Conservation (phyloP, 1,284 basidiomycete species). For the Trichosporon ovoides region DNA sequence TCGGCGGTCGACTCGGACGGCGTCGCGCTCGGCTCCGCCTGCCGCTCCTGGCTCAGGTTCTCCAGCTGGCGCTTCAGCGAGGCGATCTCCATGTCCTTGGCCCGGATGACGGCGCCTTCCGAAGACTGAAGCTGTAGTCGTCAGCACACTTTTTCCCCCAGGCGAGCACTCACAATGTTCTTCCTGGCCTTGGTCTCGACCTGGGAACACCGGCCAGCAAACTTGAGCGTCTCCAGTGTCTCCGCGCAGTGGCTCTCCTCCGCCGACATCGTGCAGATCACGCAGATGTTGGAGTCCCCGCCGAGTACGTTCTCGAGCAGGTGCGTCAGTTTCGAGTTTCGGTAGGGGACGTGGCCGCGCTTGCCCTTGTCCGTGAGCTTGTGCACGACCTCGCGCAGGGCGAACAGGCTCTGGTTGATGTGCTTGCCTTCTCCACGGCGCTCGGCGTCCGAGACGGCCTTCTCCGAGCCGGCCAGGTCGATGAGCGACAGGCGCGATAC, state of each 20-base stretch:
- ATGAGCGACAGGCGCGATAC: slow-evolving; percentile 36
- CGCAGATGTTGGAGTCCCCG: slow-evolving; percentile 56
- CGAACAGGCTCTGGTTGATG: slow-evolving; percentile 56
- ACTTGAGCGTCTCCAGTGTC: slow-evolving; percentile 56
- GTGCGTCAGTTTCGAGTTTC: slow-evolving; percentile 55
- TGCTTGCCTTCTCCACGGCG: slow-evolving; percentile 55
- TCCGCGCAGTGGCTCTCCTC: slow-evolving; percentile 53
- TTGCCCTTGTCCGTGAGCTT: slow-evolving; percentile 53
- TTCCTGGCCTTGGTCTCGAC: slow-evolving; percentile 56
- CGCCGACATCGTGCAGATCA: slow-evolving; percentile 54
- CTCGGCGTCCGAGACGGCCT: slow-evolving; percentile 54
- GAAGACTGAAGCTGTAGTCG: slow-evolving; percentile 36
- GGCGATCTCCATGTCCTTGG: slow-evolving; percentile 51
- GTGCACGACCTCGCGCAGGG: slow-evolving; percentile 55
- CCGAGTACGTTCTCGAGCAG: slow-evolving; percentile 55
- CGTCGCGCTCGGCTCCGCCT: not conserved
- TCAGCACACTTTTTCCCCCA: not conserved
- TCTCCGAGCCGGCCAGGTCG: slow-evolving; percentile 57
- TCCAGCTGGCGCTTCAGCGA: slow-evolving; percentile 44
- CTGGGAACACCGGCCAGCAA: slow-evolving; percentile 55
- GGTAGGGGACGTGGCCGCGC: slow-evolving; percentile 53
- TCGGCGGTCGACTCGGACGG: not conserved
- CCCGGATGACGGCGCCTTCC: slow-evolving; percentile 47
- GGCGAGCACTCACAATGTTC: slow-evolving; percentile 47
- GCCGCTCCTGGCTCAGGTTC: slow-evolving; percentile 15